Conservation (phyloP, 768 basidiomycete species). For the Trametes cubensis region DNA sequence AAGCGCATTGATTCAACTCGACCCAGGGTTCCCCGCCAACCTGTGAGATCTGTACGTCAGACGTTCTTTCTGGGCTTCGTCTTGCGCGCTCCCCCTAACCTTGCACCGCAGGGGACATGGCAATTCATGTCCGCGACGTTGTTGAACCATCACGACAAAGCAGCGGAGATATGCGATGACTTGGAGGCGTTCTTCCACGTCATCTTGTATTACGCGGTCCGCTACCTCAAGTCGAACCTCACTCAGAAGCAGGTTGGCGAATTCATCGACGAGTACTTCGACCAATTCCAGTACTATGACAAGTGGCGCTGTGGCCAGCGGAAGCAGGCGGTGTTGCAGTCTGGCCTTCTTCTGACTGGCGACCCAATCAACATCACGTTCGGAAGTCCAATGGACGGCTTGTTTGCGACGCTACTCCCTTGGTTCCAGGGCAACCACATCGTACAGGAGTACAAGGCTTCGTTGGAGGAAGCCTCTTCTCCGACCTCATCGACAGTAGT, state of each 20-base stretch:
- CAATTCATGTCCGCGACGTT: conserved; percentile 22
- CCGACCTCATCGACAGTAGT: too few species aligned
- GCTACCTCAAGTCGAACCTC: not conserved
- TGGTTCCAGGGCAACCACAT: too few species aligned
- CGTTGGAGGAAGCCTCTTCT: too few species aligned
- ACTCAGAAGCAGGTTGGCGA: not conserved
- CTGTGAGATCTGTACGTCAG: not conserved
- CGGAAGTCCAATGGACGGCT: too few species aligned
- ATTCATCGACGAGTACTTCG: conserved; percentile 8
- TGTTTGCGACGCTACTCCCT: too few species aligned
- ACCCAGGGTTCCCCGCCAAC: not conserved
- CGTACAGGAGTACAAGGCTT: too few species aligned
- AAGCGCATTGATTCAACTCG: not conserved
- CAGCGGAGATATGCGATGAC: conserved; percentile 20
- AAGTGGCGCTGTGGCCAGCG: too few species aligned
- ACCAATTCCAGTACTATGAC: not conserved
- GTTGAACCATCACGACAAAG: conserved; percentile 14
- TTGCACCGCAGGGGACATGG: conserved; percentile 24
- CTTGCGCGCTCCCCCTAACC: not conserved
- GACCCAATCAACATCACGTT: too few species aligned
- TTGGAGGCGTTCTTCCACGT: conserved; percentile 27
- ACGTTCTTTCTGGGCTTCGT: too few species aligned
- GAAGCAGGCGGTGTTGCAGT: too few species aligned
- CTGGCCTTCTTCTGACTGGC: too few species aligned
- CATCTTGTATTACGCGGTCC: conserved; percentile 1